phyloP scores from a whole-genome alignment of 306 rosid genomes.

The Prunus campanulata region DNA sequence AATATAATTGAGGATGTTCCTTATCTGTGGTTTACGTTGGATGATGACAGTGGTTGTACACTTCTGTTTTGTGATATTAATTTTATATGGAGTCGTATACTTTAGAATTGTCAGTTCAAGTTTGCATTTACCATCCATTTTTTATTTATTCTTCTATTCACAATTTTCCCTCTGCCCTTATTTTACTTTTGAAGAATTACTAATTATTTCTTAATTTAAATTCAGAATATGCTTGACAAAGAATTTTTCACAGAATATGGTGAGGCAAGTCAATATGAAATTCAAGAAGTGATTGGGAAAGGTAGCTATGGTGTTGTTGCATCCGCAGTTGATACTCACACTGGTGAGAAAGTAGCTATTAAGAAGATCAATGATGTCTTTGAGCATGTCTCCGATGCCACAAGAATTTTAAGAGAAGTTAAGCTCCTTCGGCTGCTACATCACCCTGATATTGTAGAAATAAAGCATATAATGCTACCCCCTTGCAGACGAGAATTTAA shows the following conservation, averaged over 20 bases:
- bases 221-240: constrained; percentile 59
- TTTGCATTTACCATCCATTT: too few species aligned
- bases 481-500: constrained; percentile 62
- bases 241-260: constrained; percentile 75
- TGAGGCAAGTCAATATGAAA: constrained; percentile 65
- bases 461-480: constrained; percentile 69
- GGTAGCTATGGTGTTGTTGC: constrained; percentile 82
- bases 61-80: too few species aligned
- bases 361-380: constrained; percentile 65
- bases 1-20: too few species aligned
- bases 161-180: background rate
- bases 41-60: too few species aligned
- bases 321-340: constrained; percentile 61
- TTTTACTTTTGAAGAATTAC: constrained; percentile 14
- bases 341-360: constrained; percentile 65
- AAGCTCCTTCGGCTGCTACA: constrained; percentile 62
- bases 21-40: too few species aligned
- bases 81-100: too few species aligned
- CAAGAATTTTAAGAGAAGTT: constrained; percentile 60
- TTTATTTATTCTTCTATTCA: too few species aligned
- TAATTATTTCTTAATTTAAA: constrained; percentile 20
- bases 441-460: constrained; percentile 71
- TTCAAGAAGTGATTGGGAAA: constrained; percentile 60
- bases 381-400: constrained; percentile 66
- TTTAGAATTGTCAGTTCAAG: too few species aligned